phyloP scores from a whole-genome alignment of 306 rosid species.

The Quercus wislizeni region DNA sequence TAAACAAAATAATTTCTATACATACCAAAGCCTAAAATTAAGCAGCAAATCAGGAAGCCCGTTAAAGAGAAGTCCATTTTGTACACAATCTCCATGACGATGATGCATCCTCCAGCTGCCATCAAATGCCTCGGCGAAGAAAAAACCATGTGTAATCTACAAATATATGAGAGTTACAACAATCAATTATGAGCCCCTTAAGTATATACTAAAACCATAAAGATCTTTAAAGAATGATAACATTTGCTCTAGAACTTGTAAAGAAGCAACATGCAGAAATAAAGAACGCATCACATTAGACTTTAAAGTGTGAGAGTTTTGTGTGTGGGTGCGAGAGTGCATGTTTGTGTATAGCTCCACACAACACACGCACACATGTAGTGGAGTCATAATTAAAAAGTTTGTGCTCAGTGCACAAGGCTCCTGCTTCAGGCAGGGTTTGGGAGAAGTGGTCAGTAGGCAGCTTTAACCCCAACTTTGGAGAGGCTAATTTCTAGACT shows the following conservation, averaged over 20 bases:
- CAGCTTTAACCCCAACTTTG: no score
- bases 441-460: no score
- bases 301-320: not conserved
- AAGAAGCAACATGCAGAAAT: not conserved
- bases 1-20: constrained; percentile 3
- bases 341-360: no score
- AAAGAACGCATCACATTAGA: not conserved
- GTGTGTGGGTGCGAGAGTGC: no score
- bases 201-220: not conserved
- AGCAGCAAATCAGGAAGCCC: constrained; percentile 79
- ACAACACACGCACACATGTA: no score
- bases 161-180: constrained; percentile 11
- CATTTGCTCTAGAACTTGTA: not conserved
- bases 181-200: not conserved
- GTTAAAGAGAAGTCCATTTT: constrained; percentile 82
- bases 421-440: no score
- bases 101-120: constrained; percentile 89
- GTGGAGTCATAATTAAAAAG: no score
- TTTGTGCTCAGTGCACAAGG: no score
- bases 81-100: constrained; percentile 75
- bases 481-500: no score
- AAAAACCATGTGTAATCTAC: constrained; percentile 96
- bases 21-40: constrained; percentile 92
- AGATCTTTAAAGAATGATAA: not conserved
- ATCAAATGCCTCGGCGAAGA: constrained; percentile 93